Evolutionary conservation across 495 filamentous ascomycete species (phyloP), one percentile per base, ranked within the genome.

Genomic region (Aspergillus steynii): DNA sequence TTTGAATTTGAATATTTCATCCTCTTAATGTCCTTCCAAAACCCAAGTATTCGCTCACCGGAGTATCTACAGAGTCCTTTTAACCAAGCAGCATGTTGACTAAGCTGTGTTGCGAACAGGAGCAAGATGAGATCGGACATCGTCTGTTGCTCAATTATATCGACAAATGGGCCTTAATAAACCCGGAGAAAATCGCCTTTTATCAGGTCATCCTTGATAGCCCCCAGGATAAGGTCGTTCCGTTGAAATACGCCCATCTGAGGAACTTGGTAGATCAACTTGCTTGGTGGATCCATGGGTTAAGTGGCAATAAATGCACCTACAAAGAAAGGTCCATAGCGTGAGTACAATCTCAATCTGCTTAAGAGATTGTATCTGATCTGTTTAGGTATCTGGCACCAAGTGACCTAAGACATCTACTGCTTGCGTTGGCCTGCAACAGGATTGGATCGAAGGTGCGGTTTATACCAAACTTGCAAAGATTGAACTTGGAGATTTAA

Each of bases 261-360:
- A 76, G 80, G 27, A 81, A 78, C 56, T 77, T 78, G 42, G 61
- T 86, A 59, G 83, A 86, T 64, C 68, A 68, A 12, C 65, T 72
- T 12, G 76, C 80, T 10, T 80, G 77, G 68, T 76, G 73, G 68
- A 63, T 86, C n/a, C 29, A 53, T 3, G 32, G 60, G 29, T 31
- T 6, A 32, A 20, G 32, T 4, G 26, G 5, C 1, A 57, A 37
- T 14, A 2, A 55, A 47, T 32, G 50, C 32, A 7, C 34, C 52
- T 32, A n/a, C 4, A 2, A 42, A 3, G 37, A 42, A 3, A 57
- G 53, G 12, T 1, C n/a, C 1, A 61, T 65, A 27, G 55, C 55
- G 63, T 65, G 25, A 25, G 49, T 31, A 3, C 3, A 29, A 29
- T 14, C 2, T 31, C 15, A 7, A 4, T 50, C 7, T 1, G 28